Percentiles rank a stretch among this genome's conserved stretches.
These are phyloP conservation scores for Kodamaea kakaduensis DNA, from an alignment of 805 yeast genomes.

Conservation along the genomic window DNA sequence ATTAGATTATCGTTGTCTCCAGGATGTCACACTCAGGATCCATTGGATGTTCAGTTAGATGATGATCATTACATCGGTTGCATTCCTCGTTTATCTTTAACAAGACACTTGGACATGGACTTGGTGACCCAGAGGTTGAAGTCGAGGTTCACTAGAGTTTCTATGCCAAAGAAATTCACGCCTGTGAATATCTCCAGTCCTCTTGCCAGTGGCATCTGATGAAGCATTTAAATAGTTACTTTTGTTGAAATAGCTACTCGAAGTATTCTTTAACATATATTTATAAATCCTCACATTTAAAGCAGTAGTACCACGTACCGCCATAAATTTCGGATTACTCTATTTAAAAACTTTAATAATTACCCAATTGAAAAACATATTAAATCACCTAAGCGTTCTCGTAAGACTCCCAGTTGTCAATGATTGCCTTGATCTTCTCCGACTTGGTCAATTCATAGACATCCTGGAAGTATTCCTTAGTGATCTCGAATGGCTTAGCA, in stretches of 20 bases:
- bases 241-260: not conserved
- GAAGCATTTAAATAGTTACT: not conserved
- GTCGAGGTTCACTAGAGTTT: slow-evolving; percentile 80
- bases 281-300: not conserved
- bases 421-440: slow-evolving; percentile 81
- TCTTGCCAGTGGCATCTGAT: slow-evolving; percentile 20
- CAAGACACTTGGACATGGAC: slow-evolving; percentile 91
- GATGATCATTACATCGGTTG: slow-evolving; percentile 96
- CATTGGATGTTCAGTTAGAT: slow-evolving; percentile 93
- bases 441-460: slow-evolving; percentile 90
- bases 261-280: not conserved
- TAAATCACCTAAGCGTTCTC: slow-evolving; percentile 39
- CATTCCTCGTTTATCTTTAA: slow-evolving; percentile 83
- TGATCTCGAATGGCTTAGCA: slow-evolving; percentile 92
- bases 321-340: not conserved
- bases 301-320: slow-evolving; percentile 17
- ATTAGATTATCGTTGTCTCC: slow-evolving; percentile 91
- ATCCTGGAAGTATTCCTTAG: slow-evolving; percentile 95
- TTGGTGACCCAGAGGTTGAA: slow-evolving; percentile 76
- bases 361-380: slow-evolving; percentile 4
- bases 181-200: slow-evolving; percentile 86
- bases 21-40: slow-evolving; percentile 97
- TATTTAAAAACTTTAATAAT: slow-evolving; percentile 4
- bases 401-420: slow-evolving; percentile 94
- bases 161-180: slow-evolving; percentile 84